Percentiles rank a stretch among this genome's conserved stretches.
These are phyloP conservation scores for Nitzschia sp. DNA, from an alignment of 108 stramenopile species.

Conservation along the genomic window DNA sequence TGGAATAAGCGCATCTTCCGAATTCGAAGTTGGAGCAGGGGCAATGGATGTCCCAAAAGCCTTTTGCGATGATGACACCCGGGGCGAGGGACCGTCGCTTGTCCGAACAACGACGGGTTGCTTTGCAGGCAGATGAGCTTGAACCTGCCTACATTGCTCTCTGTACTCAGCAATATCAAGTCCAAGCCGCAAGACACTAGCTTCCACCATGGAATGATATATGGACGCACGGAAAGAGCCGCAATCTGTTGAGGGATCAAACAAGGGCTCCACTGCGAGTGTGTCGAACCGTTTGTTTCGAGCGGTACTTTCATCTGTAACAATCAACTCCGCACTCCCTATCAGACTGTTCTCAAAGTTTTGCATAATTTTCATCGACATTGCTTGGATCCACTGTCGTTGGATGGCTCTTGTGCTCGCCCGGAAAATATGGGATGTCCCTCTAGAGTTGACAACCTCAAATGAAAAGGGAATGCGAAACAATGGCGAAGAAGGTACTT, in stretches of 20 bases:
- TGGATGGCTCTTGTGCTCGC: slow-evolving; percentile 23
- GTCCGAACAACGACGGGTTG: slow-evolving; percentile 24
- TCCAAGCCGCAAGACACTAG: slow-evolving; percentile 32
- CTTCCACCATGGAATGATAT: slow-evolving; percentile 8
- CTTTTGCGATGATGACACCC: neutral
- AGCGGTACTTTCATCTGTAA: slow-evolving; percentile 40
- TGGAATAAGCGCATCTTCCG: slow-evolving; percentile 1
- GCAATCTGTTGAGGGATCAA: neutral
- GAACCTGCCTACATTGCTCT: slow-evolving; percentile 45
- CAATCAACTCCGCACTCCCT: slow-evolving; percentile 46
- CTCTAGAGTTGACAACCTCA: slow-evolving; percentile 35
- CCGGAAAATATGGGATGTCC: slow-evolving; percentile 46
- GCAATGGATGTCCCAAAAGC: neutral
- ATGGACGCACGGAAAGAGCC: neutral
- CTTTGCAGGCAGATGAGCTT: slow-evolving; percentile 29
- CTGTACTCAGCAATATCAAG: slow-evolving; percentile 43
- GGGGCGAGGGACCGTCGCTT: neutral
- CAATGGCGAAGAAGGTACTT: slow-evolving; percentile 21
- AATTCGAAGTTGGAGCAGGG: neutral
- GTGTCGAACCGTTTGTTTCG: slow-evolving; percentile 35
- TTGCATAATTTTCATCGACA: slow-evolving; percentile 36
- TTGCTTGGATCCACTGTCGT: slow-evolving; percentile 36
- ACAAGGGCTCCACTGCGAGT: slow-evolving; percentile 19
- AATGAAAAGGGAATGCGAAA: slow-evolving; percentile 40
- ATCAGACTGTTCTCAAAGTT: slow-evolving; percentile 45